Percentiles rank a stretch among this genome's conserved stretches.
phyloP scores from a whole-genome alignment of 176 grass and related monocot species.

The Urochloa ruziziensis region DNA sequence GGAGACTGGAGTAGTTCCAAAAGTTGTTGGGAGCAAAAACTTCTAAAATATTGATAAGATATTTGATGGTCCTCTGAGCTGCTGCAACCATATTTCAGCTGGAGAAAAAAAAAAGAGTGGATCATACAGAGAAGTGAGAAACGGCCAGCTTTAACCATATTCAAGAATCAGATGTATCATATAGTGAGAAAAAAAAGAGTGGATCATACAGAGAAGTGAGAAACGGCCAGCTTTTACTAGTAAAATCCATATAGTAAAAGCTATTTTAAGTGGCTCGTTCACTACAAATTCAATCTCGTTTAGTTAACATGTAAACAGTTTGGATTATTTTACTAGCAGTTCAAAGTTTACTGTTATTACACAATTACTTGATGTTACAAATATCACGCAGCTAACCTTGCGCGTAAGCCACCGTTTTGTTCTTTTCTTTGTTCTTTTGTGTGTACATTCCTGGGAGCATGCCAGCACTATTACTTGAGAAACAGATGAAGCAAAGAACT shows the following conservation, averaged over 20 bases:
- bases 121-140: not conserved
- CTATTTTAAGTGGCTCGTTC: not conserved
- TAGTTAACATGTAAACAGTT: not conserved
- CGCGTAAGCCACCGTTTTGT: no score
- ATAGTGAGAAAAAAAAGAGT: no score
- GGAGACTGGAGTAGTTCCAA: not conserved
- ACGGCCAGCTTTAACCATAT: not conserved
- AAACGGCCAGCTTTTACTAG: not conserved
- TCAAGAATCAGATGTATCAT: no score
- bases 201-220: no score
- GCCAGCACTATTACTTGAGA: no score
- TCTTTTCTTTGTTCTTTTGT: no score
- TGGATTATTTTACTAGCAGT: not conserved
- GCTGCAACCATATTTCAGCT: slow-evolving; percentile 93
- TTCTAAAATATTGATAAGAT: no score
- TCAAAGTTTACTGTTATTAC: not conserved
- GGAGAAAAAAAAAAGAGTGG: slow-evolving; percentile 20
- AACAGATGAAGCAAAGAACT: no score
- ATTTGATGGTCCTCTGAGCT: slow-evolving; percentile 97
- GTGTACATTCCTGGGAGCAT: no score
- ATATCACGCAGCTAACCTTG: no score
- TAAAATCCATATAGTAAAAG: not conserved
- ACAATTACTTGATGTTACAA: not conserved
- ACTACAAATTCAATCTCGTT: not conserved
- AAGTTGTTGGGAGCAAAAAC: no score